Evolutionary conservation across 2,329 filamentous ascomycete species (phyloP).

Genomic region (Monosporascus sp.): DNA sequence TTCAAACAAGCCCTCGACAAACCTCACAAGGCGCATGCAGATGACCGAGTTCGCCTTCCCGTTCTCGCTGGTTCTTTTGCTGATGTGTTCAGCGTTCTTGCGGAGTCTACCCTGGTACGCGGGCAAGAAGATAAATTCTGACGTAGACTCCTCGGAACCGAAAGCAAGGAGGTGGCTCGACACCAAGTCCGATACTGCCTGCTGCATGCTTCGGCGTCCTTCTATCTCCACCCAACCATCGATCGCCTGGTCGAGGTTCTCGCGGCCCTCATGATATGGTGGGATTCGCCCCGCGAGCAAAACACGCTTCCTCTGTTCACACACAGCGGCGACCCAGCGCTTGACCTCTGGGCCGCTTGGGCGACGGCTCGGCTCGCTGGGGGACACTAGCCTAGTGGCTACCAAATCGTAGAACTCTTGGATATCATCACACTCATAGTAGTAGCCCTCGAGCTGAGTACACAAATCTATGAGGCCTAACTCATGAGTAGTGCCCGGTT

Average conservation of each 20-base stretch:
- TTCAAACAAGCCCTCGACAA: conserved; percentile 1
- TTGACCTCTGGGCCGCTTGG: conserved; percentile 1
- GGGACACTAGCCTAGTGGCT: not conserved
- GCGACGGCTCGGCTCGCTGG: not conserved
- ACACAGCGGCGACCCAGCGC: conserved; percentile 5
- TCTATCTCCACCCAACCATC: conserved; percentile 13
- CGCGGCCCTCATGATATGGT: conserved; percentile 1
- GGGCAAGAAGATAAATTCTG: conserved; percentile 5
- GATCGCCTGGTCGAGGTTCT: conserved; percentile 10
- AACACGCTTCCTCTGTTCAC: conserved; percentile 3
- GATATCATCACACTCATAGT: conserved; percentile 1
- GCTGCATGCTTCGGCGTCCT: conserved; percentile 4
- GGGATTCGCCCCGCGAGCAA: conserved; percentile 4
- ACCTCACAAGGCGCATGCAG: conserved; percentile 1
- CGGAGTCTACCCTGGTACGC: conserved; percentile 3
- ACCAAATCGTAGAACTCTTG: conserved; percentile 5
- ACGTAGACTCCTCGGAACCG: conserved; percentile 7
- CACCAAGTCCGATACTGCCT: conserved; percentile 1
- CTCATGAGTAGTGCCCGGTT: not conserved
- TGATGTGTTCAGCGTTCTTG: conserved; percentile 8
- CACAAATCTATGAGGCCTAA: conserved; percentile 6
- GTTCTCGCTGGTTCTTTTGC: conserved; percentile 1
- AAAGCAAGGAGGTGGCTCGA: conserved; percentile 6
- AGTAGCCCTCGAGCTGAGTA: conserved; percentile 6
- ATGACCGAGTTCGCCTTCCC: conserved; percentile 3